Evolutionary conservation across 192 early-diverging fungal genomes (phyloP).

Genomic region (Coemansia sp.): DNA sequence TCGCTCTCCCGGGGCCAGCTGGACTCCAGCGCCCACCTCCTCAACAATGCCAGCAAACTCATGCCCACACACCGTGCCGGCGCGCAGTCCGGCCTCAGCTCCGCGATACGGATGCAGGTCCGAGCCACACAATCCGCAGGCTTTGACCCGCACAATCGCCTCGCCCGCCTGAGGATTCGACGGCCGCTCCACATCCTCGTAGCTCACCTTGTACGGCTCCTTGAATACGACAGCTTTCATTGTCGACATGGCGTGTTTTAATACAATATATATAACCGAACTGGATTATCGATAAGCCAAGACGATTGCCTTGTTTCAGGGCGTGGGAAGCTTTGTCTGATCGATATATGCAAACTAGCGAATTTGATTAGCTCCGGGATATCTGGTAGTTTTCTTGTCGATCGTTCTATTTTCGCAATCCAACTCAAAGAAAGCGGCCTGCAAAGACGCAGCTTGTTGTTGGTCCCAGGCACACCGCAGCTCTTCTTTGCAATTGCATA

Average conservation of each 20-base stretch:
- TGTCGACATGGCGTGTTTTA: neutral
- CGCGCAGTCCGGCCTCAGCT: constrained; percentile 37
- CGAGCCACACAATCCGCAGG: constrained; percentile 53
- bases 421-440: neutral
- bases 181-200: constrained; percentile 34
- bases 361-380: neutral
- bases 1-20: constrained; percentile 38
- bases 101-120: constrained; percentile 54
- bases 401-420: neutral
- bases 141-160: constrained; percentile 52
- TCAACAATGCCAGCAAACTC: constrained; percentile 55
- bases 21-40: constrained; percentile 42
- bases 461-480: neutral
- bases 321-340: neutral
- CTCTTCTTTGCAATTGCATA: neutral
- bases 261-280: no score
- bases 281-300: neutral
- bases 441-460: neutral
- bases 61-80: constrained; percentile 54
- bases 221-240: constrained; percentile 56
- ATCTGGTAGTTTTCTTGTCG: no score
- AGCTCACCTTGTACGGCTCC: constrained; percentile 35
- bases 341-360: neutral
- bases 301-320: no score
- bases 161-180: constrained; percentile 37